Base-by-base conservation (phyloP, 2,329 filamentous ascomycete genomes). In the Ophiocordyceps australis region DNA sequence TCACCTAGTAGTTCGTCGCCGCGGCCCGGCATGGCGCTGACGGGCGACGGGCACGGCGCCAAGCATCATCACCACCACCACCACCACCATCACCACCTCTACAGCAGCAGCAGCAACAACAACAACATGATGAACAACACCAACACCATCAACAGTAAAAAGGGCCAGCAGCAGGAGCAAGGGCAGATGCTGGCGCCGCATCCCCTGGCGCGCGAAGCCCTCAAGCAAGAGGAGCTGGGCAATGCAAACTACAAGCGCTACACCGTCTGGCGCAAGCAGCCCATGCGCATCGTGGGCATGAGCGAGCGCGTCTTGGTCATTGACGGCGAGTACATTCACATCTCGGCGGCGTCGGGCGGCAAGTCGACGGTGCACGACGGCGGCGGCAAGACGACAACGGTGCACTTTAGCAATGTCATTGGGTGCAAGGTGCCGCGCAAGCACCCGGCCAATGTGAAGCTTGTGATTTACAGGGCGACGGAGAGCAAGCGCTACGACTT, bases 401-500 rank as follows among this genome's bases (percentile, higher is more conserved):
- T 86, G 24, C 79, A 85, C 39, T 85, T 86, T 43, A 76, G 70
- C 40, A 78, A 77, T 29, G 76, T 89, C 5, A 68, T 91, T 11
- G 80, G 80, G 3, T 82, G 77, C 44, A 86, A 85, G 46, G 74
- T 85, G 24, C 75, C 72, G 28, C 63, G 78, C 40, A 77, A 80
- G 41, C 80, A 86, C 43, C 78, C 79, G 3, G 76, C 73, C 29
- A 77, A 81, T 43, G 79, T 89, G 45, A 74, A 83, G 50, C 53
- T 74, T 14, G 58, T 82, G 27, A 74, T 86, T 14, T 85, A 76
- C 47, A 75, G 73, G 44, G 70, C 74, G 25, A 68, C 71, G 2
- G 79, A 85, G 51, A 74, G 65, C 32, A 86, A 86, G 52, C 54
- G 79, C 32, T 89, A 89, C 48, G 80, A 89, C 36, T 89, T 89